Base-by-base conservation (phyloP, 768 basidiomycete genomes). In the Serendipita sp. region DNA sequence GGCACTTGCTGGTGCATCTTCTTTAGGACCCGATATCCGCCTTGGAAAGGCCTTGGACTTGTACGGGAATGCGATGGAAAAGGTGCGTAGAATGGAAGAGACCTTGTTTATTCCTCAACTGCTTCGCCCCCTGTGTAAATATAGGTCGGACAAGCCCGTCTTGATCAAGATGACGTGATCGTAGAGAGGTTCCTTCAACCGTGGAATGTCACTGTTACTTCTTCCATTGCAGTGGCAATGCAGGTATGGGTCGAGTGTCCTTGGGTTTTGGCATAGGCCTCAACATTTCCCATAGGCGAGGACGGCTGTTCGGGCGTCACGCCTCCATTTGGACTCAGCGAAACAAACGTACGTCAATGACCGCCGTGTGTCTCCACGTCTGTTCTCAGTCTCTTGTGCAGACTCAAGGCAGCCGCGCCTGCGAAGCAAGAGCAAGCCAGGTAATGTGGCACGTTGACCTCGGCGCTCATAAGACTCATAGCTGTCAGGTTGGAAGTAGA, bases 381-480 rank as follows among this genome's bases (percentile, higher is more conserved):
- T 13, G 66, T 28, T 53, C 45, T 46, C 24, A 28, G 71, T 32
- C 63, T 60, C 47, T 0, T 38, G 34, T 28, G 44, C 68, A 94
- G 92, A 13, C 74, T 96, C 69, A 96, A 96, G 81, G 84, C 75
- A 48, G 86, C 90, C 0, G 73, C 72, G 67, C 84, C 88, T 0
- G 75, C 83, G 16, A 89, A 79, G 76, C 91, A 94, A 73, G 96
- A 98, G 72, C 92, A 96, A 63, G 89, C 92, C 3, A 79, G 89
- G 69, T 75, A 41, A 65, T 70, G 35, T 64, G 30, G 28, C 24
- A n/a, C 30, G 34, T 28, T 2, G 41, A 15, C 16, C 66, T 18
- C 3, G 46, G 10, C 24, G n/a, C 5, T 37, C 10, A 48, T 8
- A 5, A 13, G n/a, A 5, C 34, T 45, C 7, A 8, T 53, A 7